Conservation (phyloP, 148 eudicot genomes). For the Rhododendron molle region DNA sequence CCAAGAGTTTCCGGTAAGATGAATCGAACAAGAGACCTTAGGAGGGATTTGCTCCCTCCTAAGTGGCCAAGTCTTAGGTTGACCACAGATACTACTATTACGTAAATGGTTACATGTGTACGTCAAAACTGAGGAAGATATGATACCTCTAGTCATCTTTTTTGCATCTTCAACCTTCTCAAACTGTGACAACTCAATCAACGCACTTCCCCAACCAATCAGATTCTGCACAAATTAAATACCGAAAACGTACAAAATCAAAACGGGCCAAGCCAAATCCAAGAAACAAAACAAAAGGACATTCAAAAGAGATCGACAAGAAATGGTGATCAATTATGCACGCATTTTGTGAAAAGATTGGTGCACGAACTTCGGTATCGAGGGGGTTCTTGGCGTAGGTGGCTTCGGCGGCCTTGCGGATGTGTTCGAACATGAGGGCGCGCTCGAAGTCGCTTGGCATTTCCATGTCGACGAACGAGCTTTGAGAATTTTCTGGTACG, state of each 20-base stretch:
- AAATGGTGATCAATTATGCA: background rate
- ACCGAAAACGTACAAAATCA: background rate
- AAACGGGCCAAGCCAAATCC: background rate
- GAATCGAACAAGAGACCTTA: too few relatives aligned
- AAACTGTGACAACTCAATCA: slow-evolving; percentile 55
- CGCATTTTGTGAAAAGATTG: background rate
- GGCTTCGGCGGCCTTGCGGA: slow-evolving; percentile 66
- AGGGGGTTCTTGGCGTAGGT: slow-evolving; percentile 53
- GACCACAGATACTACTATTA: background rate
- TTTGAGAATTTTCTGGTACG: background rate
- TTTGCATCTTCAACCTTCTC: slow-evolving; percentile 39
- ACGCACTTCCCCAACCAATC: slow-evolving; percentile 62
- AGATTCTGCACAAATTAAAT: slow-evolving; percentile 36
- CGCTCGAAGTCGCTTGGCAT: slow-evolving; percentile 65
- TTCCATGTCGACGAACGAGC: slow-evolving; percentile 32
- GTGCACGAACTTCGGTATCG: slow-evolving; percentile 56
- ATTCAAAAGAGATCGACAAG: background rate
- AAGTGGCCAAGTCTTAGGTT: background rate
- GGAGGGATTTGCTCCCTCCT: background rate
- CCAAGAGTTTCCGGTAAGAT: background rate
- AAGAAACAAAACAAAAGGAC: background rate
- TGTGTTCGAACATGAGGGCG: slow-evolving; percentile 65
- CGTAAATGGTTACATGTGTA: too few relatives aligned
- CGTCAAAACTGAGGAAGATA: background rate
- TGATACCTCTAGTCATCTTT: slow-evolving; percentile 42